These are phyloP conservation scores for Solanum medicagineum DNA, from an alignment of 257 asterid species.

Conservation along the genomic window DNA sequence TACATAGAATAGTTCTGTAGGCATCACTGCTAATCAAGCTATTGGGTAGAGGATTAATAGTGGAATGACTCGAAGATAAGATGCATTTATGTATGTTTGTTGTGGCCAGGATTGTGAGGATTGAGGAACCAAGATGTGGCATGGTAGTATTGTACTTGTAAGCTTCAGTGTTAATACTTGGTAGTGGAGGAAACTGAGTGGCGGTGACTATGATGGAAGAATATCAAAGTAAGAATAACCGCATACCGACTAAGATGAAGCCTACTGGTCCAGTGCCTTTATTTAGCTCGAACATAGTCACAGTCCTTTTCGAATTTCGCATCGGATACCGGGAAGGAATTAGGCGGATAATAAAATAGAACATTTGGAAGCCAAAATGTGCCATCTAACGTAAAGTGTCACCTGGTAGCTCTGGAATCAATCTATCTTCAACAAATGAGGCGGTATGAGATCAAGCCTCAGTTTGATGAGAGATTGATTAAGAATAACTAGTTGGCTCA, in stretches of 20 bases:
- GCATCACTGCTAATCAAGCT: not conserved
- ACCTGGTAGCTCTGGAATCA: not conserved
- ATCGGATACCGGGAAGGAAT: not conserved
- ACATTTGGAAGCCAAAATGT: not conserved
- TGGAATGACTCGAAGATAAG: not conserved
- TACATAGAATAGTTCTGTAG: not conserved
- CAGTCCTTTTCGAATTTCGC: not conserved
- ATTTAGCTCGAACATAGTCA: not conserved
- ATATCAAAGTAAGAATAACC: not conserved
- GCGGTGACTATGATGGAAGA: not conserved
- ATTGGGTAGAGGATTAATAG: not conserved
- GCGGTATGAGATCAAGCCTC: not conserved
- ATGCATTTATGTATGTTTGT: not conserved
- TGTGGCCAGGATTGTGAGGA: not conserved
- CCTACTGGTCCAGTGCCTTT: not conserved
- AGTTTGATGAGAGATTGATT: not conserved
- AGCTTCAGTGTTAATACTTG: not conserved
- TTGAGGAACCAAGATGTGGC: not conserved
- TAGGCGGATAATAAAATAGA: not conserved
- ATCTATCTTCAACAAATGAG: not conserved
- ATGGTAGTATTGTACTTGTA: not conserved
- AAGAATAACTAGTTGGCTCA: not conserved
- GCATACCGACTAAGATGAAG: not conserved
- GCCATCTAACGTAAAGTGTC: not conserved
- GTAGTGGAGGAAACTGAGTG: not conserved